Conservation (phyloP, 768 basidiomycete genomes). For the Dacryopinax spathularia region DNA sequence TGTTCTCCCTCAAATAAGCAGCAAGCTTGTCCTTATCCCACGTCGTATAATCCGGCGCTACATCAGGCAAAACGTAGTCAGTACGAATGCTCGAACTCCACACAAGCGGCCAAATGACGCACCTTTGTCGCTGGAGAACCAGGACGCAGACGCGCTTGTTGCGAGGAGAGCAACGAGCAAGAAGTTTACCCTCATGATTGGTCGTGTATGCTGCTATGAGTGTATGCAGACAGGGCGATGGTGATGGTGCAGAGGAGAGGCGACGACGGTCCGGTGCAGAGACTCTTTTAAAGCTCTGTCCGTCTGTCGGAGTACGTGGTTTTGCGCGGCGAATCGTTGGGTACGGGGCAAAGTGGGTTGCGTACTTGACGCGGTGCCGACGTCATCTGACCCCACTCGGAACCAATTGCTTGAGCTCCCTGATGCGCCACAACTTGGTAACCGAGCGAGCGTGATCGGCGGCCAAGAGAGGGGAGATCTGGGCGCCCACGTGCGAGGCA, state of each 20-base stretch:
- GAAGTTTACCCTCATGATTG: conserved; percentile 6
- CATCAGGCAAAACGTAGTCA: conserved; percentile 22
- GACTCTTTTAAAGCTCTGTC: too few relatives aligned
- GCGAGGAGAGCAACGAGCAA: conserved; percentile 25
- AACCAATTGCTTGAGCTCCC: neutral
- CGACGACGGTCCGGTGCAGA: too few relatives aligned
- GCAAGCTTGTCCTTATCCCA: conserved; percentile 57
- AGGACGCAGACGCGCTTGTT: conserved; percentile 34
- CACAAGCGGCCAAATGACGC: conserved; percentile 18
- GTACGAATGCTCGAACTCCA: conserved; percentile 23
- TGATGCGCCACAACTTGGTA: neutral
- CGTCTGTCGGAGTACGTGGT: neutral
- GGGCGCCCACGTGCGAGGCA: neutral
- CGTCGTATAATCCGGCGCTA: conserved; percentile 24
- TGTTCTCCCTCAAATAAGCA: conserved; percentile 55
- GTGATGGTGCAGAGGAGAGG: neutral
- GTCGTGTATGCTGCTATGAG: neutral
- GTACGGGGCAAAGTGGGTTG: too few relatives aligned
- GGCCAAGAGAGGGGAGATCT: too few relatives aligned
- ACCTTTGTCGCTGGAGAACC: conserved; percentile 30
- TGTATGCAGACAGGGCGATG: neutral
- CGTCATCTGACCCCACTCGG: conserved; percentile 4
- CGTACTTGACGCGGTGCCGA: neutral
- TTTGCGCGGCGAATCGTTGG: neutral
- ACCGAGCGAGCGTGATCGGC: neutral